Percentiles rank a stretch among this genome's conserved stretches.
phyloP scores from a whole-genome alignment of 768 basidiomycete genomes.

The Macrolepiota albuminosa region DNA sequence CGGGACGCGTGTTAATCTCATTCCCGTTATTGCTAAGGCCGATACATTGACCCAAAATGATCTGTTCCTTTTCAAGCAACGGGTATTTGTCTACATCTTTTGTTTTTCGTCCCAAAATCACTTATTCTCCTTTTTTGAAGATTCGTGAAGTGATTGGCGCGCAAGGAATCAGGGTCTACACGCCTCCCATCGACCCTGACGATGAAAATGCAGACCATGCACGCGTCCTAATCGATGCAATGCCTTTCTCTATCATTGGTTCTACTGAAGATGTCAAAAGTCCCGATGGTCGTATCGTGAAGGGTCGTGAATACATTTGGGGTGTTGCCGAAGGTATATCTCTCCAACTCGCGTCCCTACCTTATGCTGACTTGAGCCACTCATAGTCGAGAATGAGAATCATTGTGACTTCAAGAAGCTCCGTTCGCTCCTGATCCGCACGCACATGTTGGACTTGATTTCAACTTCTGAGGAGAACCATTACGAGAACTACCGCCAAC shows the following conservation, averaged over 20 bases:
- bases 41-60: conserved; percentile 96
- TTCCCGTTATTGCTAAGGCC: conserved; percentile 96
- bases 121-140: conserved; percentile 29
- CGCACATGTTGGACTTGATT: conserved; percentile 98
- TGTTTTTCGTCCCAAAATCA: conserved; percentile 7
- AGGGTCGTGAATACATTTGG: conserved; percentile 98
- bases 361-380: background rate
- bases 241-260: conserved; percentile 99
- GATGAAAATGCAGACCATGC: conserved; percentile 87
- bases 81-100: conserved; percentile 46
- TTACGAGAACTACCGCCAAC: conserved; percentile 96
- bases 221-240: conserved; percentile 79
- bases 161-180: conserved; percentile 93
- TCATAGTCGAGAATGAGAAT: conserved; percentile 92
- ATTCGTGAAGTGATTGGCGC: conserved; percentile 87
- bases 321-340: conserved; percentile 94
- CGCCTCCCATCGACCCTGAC: conserved; percentile 87
- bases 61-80: conserved; percentile 86
- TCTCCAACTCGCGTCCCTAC: background rate
- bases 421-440: conserved; percentile 90
- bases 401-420: conserved; percentile 99
- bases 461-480: conserved; percentile 93
- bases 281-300: conserved; percentile 85
- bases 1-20: conserved; percentile 95
- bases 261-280: conserved; percentile 94